These are phyloP conservation scores for Somion occarium DNA, from an alignment of 1,284 basidiomycete species.

Conservation along the genomic window DNA sequence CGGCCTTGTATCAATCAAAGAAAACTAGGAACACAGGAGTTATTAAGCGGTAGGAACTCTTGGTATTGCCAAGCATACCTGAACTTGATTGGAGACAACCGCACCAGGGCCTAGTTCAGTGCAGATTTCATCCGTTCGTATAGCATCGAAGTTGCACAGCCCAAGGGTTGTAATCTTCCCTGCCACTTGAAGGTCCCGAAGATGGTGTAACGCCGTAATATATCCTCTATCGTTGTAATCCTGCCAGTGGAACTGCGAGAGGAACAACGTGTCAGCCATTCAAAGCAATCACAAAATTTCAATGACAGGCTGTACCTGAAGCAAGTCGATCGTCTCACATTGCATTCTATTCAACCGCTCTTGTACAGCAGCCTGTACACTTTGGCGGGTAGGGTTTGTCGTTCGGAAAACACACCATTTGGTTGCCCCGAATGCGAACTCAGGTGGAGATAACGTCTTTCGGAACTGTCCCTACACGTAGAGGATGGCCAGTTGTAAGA, in stretches of 20 bases:
- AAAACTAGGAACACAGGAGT: slow-evolving; percentile 49
- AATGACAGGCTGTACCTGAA: slow-evolving; percentile 46
- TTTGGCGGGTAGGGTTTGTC: slow-evolving; percentile 44
- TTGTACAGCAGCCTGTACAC: slow-evolving; percentile 60
- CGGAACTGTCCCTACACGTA: slow-evolving; percentile 60
- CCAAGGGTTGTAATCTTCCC: slow-evolving; percentile 65
- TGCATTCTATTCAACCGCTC: slow-evolving; percentile 61
- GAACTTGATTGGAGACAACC: slow-evolving; percentile 80
- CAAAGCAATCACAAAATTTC: background rate
- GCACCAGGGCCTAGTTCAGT: slow-evolving; percentile 58
- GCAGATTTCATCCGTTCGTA: slow-evolving; percentile 74
- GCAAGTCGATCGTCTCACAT: slow-evolving; percentile 53
- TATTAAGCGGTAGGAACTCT: background rate
- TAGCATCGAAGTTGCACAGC: slow-evolving; percentile 77
- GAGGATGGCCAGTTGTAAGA: background rate
- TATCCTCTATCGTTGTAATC: slow-evolving; percentile 71
- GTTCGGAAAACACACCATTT: slow-evolving; percentile 79
- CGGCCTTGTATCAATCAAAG: slow-evolving; percentile 72
- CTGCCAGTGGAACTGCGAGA: slow-evolving; percentile 72
- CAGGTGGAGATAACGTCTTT: slow-evolving; percentile 35
- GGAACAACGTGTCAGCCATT: background rate
- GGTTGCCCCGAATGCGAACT: slow-evolving; percentile 62
- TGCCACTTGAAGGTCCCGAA: slow-evolving; percentile 55
- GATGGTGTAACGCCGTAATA: slow-evolving; percentile 53
- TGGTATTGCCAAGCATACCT: slow-evolving; percentile 37